A percentile compares a stretch with the other conserved stretches of the same genome.
Conservation (phyloP, 2,329 filamentous ascomycete genomes). For the Cercospora berteroae region DNA sequence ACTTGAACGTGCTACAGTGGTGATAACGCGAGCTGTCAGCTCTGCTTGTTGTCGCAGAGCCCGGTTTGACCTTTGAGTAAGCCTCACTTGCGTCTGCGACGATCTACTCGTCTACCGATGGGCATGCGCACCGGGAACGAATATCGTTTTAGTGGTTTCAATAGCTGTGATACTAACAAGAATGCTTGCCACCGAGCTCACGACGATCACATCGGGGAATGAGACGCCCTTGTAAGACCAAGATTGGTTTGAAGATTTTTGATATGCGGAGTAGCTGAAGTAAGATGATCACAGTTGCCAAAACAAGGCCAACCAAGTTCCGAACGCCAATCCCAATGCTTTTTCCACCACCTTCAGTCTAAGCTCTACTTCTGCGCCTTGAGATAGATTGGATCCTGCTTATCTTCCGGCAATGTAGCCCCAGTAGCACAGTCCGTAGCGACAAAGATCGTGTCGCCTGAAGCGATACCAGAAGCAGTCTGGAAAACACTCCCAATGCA, state of each 20-base stretch:
- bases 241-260: not conserved
- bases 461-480: not conserved
- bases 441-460: not conserved
- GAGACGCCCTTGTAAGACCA: not conserved
- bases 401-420: not conserved
- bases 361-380: not conserved
- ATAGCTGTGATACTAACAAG: not conserved
- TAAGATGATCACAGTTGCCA: not conserved
- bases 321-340: not conserved
- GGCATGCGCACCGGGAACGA: not conserved
- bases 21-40: not conserved
- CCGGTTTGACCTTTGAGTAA: too few relatives aligned
- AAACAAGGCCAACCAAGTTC: not conserved
- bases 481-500: not conserved
- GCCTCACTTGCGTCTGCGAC: not conserved
- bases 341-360: not conserved
- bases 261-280: not conserved
- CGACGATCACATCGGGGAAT: not conserved
- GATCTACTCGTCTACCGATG: not conserved
- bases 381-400: not conserved
- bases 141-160: not conserved
- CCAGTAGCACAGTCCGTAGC: not conserved
- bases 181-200: not conserved
- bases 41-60: too few relatives aligned
- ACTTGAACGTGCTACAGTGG: not conserved